Base-by-base conservation (phyloP, 192 early-diverging fungal genomes). In the Entomortierella lignicola region DNA sequence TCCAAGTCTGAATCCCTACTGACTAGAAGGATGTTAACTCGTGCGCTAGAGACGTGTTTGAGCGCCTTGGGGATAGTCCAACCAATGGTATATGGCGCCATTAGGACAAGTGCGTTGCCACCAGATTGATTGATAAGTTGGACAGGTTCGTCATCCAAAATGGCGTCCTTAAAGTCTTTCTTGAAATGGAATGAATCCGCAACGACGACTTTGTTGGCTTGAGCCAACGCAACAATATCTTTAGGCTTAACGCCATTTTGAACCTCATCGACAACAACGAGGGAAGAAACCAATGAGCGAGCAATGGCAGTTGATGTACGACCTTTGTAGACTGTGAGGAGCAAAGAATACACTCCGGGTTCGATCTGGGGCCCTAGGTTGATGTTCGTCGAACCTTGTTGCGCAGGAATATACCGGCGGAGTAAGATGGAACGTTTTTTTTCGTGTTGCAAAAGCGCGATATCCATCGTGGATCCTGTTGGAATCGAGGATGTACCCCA, bases 281-380 rank as follows among this genome's bases (percentile, higher is more conserved):
- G 29, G 18, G 29, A 10, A 5, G 25, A 30, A 1, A 68, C 56
- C 31, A 59, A 30, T 10, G 55, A 68, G 15, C 31, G 27, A 18
- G 37, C 56, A 15, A 68, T 10, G 7, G 59, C 44, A 0, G 42
- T 25, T 7, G 30, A 31, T 18, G 44, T 37, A 6, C 66, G 53
- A 17, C 41, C 53, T 13, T 47, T 32, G 66, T 59, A 68, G 42
- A 52, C 66, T 32, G 66, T 59, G n/a, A 68, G 56, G 30, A 59
- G 30, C 42, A 59, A 20, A 8, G 55, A 51, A 17, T 59, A 68
- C 0, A 39, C 43, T 6, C 66, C 55, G 2, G 66, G 42, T n/a
- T 26, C 30, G 47, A 68, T 59, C 8, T 55, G 27, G 25, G 64
- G 64, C 15, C 41, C n/a, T 17, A 66, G 42, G 21, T 66, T 66